Conservation (phyloP, 2,329 filamentous ascomycete genomes). For the Beauveria brongniartii region DNA sequence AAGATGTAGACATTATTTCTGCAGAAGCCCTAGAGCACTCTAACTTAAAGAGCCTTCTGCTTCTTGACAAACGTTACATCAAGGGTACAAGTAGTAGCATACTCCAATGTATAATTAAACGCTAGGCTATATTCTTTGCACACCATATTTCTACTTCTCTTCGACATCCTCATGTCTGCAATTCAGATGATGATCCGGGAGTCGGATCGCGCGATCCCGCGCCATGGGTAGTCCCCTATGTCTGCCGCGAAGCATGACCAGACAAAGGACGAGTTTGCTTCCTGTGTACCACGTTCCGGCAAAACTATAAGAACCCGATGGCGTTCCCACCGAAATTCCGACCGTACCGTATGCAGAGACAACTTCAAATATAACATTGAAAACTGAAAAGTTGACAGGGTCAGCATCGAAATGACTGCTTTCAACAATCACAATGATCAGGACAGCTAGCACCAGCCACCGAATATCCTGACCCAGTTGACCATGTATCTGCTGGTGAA, state of each 20-base stretch:
- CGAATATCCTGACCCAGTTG: constrained; percentile 61
- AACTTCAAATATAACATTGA: constrained; percentile 53
- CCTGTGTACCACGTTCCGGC: constrained; percentile 43
- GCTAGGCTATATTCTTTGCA: neutral
- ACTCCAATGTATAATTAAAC: too few species aligned
- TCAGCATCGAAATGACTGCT: constrained; percentile 43
- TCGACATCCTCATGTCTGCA: constrained; percentile 20
- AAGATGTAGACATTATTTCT: neutral
- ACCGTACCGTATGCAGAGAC: constrained; percentile 53
- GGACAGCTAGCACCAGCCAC: constrained; percentile 53
- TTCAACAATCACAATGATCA: constrained; percentile 54
- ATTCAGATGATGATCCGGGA: constrained; percentile 28
- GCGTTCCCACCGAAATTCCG: constrained; percentile 50
- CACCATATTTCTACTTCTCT: neutral
- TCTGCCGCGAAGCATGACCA: constrained; percentile 48
- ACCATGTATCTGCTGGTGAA: constrained; percentile 50
- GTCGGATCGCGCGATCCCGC: constrained; percentile 42
- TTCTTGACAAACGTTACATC: too few species aligned
- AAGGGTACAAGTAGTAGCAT: too few species aligned
- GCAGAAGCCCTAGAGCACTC: too few species aligned
- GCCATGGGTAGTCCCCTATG: constrained; percentile 50
- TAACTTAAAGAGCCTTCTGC: neutral
- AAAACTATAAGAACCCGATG: constrained; percentile 46
- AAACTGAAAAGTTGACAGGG: constrained; percentile 46
- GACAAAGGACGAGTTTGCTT: constrained; percentile 50